phyloP scores from a whole-genome alignment of 345 rosid genomes.

The Salix koriyanagi region DNA sequence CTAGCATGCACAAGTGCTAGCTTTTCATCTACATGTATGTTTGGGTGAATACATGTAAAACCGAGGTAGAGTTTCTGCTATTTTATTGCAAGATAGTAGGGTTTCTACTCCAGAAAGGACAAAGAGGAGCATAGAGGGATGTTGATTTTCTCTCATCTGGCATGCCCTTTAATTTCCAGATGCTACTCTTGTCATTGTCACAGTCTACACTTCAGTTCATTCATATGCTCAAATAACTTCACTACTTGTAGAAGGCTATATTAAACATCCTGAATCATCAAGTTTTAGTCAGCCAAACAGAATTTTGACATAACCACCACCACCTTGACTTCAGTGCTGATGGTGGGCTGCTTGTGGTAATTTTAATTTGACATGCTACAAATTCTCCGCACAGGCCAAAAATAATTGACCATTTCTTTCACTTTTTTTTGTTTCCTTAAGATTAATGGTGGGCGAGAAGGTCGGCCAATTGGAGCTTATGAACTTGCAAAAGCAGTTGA shows the following conservation, averaged over 20 bases:
- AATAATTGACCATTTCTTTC: neutral
- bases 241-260: neutral
- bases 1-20: neutral
- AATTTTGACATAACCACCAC: neutral
- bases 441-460: slow-evolving; percentile 98
- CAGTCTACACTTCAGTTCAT: neutral
- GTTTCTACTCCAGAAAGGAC: neutral
- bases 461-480: slow-evolving; percentile 91
- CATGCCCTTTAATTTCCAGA: neutral
- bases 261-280: neutral
- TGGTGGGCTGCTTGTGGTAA: neutral
- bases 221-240: neutral
- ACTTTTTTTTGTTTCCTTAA: slow-evolving; percentile 16
- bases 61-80: neutral
- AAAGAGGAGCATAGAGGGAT: neutral
- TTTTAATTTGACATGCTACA: neutral
- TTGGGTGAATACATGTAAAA: neutral
- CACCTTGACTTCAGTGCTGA: neutral
- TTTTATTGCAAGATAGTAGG: neutral
- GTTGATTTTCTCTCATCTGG: neutral
- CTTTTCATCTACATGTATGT: neutral
- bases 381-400: neutral
- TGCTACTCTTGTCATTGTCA: neutral
- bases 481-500: slow-evolving; percentile 97
- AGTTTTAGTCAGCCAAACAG: neutral